Percentiles rank a stretch among this genome's conserved stretches.
Evolutionary conservation across 768 basidiomycete genomes (phyloP).

Genomic region (Cystobasidium onofrii): DNA sequence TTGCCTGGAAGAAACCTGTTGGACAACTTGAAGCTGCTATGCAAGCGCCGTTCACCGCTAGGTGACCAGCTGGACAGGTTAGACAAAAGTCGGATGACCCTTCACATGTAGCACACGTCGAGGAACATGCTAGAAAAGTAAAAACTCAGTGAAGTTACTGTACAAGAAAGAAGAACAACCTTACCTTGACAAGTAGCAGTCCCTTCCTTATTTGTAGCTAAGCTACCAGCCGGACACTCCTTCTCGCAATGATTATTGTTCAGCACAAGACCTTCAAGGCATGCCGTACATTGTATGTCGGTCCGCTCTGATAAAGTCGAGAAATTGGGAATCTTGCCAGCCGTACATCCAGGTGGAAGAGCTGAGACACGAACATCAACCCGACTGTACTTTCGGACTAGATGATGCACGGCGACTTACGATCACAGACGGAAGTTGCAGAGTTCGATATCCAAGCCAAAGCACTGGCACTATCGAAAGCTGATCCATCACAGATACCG

Average conservation of each 20-base stretch:
- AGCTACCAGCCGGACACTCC: constrained; percentile 65
- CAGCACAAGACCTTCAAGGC: constrained; percentile 67
- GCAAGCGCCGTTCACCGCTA: constrained; percentile 66
- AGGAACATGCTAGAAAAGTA: constrained; percentile 55
- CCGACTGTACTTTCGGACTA: not conserved
- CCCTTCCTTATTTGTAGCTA: constrained; percentile 53
- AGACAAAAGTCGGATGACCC: constrained; percentile 64
- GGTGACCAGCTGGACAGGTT: constrained; percentile 56
- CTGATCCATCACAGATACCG: constrained; percentile 57
- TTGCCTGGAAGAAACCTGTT: constrained; percentile 54
- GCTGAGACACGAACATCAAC: constrained; percentile 47
- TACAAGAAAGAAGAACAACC: constrained; percentile 43
- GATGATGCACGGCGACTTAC: constrained; percentile 50
- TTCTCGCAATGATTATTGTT: constrained; percentile 62
- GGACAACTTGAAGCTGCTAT: constrained; percentile 59
- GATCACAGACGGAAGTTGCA: constrained; percentile 71
- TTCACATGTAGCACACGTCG: constrained; percentile 64
- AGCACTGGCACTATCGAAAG: constrained; percentile 51
- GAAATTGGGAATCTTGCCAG: constrained; percentile 68
- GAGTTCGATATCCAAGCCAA: constrained; percentile 62
- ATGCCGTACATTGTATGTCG: constrained; percentile 65
- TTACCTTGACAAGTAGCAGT: constrained; percentile 66
- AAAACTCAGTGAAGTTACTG: not conserved
- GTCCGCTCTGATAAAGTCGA: constrained; percentile 58
- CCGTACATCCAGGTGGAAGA: constrained; percentile 73